Base-by-base conservation (phyloP, 2,329 filamentous ascomycete species). In the Claviceps spartinae region DNA sequence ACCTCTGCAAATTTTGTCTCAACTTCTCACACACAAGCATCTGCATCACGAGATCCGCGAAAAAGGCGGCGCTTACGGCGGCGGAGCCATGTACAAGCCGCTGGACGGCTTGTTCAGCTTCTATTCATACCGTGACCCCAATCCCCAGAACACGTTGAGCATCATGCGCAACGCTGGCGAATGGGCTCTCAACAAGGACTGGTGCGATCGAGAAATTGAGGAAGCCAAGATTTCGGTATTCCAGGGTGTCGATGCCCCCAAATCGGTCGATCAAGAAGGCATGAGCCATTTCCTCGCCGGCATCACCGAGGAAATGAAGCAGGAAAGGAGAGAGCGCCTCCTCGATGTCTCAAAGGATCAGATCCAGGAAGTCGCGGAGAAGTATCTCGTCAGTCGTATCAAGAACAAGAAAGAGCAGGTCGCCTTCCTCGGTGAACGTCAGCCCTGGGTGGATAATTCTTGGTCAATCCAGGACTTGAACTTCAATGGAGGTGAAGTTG, bases 11-110 rank as follows among this genome's bases (percentile, higher is more conserved):
- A 85, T 97, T 42, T 81, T 98, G 22, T 83, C 90, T 13, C 88
- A 96, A 65, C 80, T 98, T 18, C 78, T 98, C 36, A 97, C 91
- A 0, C 91, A 98, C 71, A 96, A 95, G 68, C 87, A 96, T 63
- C 76, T 98, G 30, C 93, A 98, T 65, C 91, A 95, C 59, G 93
- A 97, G 68, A 96, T 98, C 58, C 86, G 93, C 52, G 93, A 98
- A 65, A 97, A 97, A 69, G 93, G 93, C 36, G 93, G 93, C 40
- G 93, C 93, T 0, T 98, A 98, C 60, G 93, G 93, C 45, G 93
- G 88, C 22, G 89, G 90, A 14, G 91, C 93, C 1, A 91, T 88
- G 65, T 84, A 86, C 45, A 82, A 83, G 24, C 80, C 85, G 0
- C 71, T 95, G 7, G 85, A 88, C 58, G 91, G 90, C 24, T 67